Evolutionary conservation across 1,284 basidiomycete genomes (phyloP), one percentile per base, ranked within the genome.

Genomic region (Apiotrichum veenhuisii): DNA sequence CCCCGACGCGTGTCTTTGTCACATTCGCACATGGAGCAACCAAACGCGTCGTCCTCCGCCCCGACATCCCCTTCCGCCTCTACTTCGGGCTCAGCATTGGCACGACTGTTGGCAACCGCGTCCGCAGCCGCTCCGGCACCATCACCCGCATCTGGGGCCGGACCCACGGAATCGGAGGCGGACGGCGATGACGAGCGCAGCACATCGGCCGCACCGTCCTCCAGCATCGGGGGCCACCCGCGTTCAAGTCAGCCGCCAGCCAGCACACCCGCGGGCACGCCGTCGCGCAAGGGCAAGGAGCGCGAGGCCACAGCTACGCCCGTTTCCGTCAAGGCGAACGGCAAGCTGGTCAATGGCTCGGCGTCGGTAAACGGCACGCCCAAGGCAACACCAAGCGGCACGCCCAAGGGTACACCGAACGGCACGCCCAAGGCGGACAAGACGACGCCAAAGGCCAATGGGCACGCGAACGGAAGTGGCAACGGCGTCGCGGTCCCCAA

Each of bases 251-350:
- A 15, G 5, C 42, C 42, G 23, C 26, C 43, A 25, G 15, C 8
- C 37, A 38, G 37, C 15, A 25, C 42, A 25, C 33, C 54, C 15
- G 20, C 47, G 26, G 14, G 10, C 20, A 43, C 55, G 15, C 53
- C 59, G 30, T 57, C 59, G 42, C 25, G 48, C 15, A 58, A 62
- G 51, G 57, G 53, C 40, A 58, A 62, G 51, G 54, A 56, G 48
- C 55, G 55, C 49, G 52, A 55, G 45, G 17, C 34, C 12, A 17
- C 41, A 5, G 20, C 45, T 9, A 10, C 52, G 11, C 10, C 27
- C 8, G n/a, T 27, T 7, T 18, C 23, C 27, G 17, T 25, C 11
- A 17, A 23, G 3, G 34, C 20, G 12, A 34, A 48, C 46, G 46
- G 33, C 33, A 20, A 34, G 40, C 5, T 22, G 18, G 33, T 20